Conservation (phyloP, 2,329 filamentous ascomycete species). For the Lithohypha guttulata region DNA sequence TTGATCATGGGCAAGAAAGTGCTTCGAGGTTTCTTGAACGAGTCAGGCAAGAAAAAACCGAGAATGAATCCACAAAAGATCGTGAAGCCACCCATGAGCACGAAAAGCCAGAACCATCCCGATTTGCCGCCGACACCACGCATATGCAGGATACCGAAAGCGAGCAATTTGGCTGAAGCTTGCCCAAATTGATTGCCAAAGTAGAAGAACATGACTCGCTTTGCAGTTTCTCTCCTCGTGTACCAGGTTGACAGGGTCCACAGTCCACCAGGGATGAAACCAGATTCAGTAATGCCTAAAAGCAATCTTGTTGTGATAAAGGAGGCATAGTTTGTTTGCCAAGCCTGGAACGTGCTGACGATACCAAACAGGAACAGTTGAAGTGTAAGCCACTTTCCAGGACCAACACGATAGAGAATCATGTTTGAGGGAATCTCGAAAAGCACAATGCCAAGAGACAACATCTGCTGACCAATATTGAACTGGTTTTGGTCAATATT, state of each 20-base stretch:
- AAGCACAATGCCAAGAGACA: conserved; percentile 42
- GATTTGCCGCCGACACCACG: conserved; percentile 36
- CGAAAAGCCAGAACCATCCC: conserved; percentile 50
- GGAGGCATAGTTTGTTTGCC: conserved; percentile 36
- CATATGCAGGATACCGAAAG: conserved; percentile 38
- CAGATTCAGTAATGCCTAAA: conserved; percentile 44
- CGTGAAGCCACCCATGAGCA: conserved; percentile 45
- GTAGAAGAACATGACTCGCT: conserved; percentile 45
- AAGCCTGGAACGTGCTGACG: conserved; percentile 46
- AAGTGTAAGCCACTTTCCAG: conserved; percentile 43
- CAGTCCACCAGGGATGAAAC: conserved; percentile 44
- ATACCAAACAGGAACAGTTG: conserved; percentile 44
- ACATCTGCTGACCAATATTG: conserved; percentile 45
- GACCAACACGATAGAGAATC: conserved; percentile 42
- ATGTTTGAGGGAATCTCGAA: conserved; percentile 42
- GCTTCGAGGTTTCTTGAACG: conserved; percentile 34
- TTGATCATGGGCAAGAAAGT: conserved; percentile 29
- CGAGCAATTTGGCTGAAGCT: conserved; percentile 31
- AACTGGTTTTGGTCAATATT: conserved; percentile 42
- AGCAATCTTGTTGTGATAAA: conserved; percentile 43
- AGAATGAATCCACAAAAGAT: conserved; percentile 31
- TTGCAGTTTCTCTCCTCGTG: conserved; percentile 41
- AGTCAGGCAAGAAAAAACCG: conserved; percentile 37
- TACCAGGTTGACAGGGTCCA: conserved; percentile 48
- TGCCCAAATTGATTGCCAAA: conserved; percentile 45